phyloP scores from a whole-genome alignment of 2,329 filamentous ascomycete genomes.

The Diaporthe eres region DNA sequence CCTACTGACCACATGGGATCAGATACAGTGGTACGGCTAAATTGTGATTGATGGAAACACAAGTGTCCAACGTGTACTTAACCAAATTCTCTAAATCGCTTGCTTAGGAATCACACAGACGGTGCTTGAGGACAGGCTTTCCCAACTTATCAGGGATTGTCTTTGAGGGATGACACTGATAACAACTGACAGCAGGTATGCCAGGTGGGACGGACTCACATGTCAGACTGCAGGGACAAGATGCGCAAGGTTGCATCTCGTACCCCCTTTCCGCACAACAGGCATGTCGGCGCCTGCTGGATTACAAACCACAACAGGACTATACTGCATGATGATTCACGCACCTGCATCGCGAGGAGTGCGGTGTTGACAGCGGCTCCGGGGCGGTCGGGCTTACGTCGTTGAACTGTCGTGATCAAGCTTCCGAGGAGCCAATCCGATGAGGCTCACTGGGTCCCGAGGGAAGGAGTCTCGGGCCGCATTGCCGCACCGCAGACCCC shows the following conservation, averaged over 20 bases:
- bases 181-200: not conserved
- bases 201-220: not conserved
- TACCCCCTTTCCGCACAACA: not conserved
- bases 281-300: not conserved
- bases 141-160: not conserved
- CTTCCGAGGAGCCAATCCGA: constrained; percentile 27
- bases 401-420: constrained; percentile 3
- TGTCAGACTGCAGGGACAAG: constrained; percentile 3
- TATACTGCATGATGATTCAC: not conserved
- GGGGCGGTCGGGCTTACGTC: constrained; percentile 13
- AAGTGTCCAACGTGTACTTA: not conserved
- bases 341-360: not conserved
- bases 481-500: constrained; percentile 29
- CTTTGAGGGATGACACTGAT: not conserved
- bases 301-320: not conserved
- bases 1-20: constrained; percentile 11
- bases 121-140: not conserved
- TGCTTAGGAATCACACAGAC: not conserved
- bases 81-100: not conserved
- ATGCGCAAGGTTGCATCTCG: constrained; percentile 2
- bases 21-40: constrained; percentile 18
- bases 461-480: constrained; percentile 35
- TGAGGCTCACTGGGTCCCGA: constrained; percentile 13
- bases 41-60: constrained; percentile 15
- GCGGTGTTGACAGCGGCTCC: constrained; percentile 20